These are phyloP conservation scores for Lachancea meyersii DNA, from an alignment of 805 yeast genomes.

Conservation along the genomic window DNA sequence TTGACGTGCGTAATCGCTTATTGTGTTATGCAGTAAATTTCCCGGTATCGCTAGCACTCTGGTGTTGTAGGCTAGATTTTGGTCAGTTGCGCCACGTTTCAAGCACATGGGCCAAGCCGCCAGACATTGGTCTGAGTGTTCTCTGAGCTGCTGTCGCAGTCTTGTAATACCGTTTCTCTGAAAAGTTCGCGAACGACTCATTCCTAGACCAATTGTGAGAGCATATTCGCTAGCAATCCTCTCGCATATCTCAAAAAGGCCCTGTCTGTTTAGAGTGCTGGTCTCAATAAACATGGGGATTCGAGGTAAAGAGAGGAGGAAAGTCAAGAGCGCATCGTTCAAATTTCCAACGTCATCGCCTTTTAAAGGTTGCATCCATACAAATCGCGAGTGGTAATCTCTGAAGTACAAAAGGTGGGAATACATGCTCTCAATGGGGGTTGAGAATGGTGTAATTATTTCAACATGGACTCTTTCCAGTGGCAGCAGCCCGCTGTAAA, in stretches of 20 bases:
- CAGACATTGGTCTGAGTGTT: slow-evolving; percentile 19
- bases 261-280: slow-evolving; percentile 25
- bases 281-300: slow-evolving; percentile 30
- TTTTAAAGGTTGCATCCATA: slow-evolving; percentile 29
- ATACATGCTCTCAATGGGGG: slow-evolving; percentile 22
- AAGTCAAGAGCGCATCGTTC: slow-evolving; percentile 12
- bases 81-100: slow-evolving; percentile 15
- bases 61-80: slow-evolving; percentile 17
- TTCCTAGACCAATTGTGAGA: slow-evolving; percentile 28
- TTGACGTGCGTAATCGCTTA: slow-evolving; percentile 13
- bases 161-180: slow-evolving; percentile 18
- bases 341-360: slow-evolving; percentile 21
- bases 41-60: slow-evolving; percentile 22
- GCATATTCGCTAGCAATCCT: slow-evolving; percentile 19
- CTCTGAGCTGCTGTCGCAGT: slow-evolving; percentile 14
- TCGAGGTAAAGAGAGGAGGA: slow-evolving; percentile 19
- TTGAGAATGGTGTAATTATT: slow-evolving; percentile 22
- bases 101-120: slow-evolving; percentile 26
- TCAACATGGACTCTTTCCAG: slow-evolving; percentile 29
- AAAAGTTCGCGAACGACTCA: slow-evolving; percentile 14
- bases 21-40: slow-evolving; percentile 17
- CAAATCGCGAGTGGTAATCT: slow-evolving; percentile 28
- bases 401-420: slow-evolving; percentile 25
- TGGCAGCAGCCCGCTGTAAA: slow-evolving; percentile 20
- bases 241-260: slow-evolving; percentile 27